These are phyloP conservation scores for Candida multigemmis DNA, from an alignment of 805 yeast species.

Conservation along the genomic window DNA sequence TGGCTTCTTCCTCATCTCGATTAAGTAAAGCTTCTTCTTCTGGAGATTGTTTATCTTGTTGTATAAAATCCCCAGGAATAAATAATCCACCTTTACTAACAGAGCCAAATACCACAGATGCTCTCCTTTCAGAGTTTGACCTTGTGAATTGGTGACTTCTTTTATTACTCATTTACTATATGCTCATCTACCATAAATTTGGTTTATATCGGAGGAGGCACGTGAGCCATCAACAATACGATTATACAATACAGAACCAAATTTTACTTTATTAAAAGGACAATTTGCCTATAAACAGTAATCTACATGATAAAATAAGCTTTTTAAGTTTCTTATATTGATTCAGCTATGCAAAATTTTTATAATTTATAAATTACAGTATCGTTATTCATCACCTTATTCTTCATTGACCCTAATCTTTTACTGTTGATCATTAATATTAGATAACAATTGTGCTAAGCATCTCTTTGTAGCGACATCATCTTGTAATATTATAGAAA, in stretches of 20 bases:
- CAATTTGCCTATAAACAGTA: too few relatives aligned
- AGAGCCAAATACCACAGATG: constrained; percentile 44
- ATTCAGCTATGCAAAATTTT: too few relatives aligned
- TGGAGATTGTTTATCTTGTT: constrained; percentile 5
- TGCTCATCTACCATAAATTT: too few relatives aligned
- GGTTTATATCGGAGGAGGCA: too few relatives aligned
- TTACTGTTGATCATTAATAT: constrained; percentile 31
- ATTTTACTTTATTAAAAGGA: too few relatives aligned
- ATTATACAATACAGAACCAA: too few relatives aligned
- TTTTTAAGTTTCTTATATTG: too few relatives aligned
- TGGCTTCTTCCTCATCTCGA: constrained; percentile 6
- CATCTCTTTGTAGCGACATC: constrained; percentile 85
- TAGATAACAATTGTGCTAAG: constrained; percentile 70
- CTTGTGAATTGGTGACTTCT: constrained; percentile 19
- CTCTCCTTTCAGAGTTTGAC: constrained; percentile 40
- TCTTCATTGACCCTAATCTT: too few relatives aligned
- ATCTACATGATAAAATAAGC: too few relatives aligned
- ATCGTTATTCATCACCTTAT: too few relatives aligned
- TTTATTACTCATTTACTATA: constrained; percentile 2
- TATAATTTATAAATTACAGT: too few relatives aligned
- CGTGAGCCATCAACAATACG: too few relatives aligned
- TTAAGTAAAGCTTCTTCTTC: constrained; percentile 4
- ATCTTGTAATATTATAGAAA: constrained; percentile 68
- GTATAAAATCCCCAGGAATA: constrained; percentile 42
- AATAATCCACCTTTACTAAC: constrained; percentile 43